phyloP scores from a whole-genome alignment of 441 rosid species.

The Gossypium gossypioides region DNA sequence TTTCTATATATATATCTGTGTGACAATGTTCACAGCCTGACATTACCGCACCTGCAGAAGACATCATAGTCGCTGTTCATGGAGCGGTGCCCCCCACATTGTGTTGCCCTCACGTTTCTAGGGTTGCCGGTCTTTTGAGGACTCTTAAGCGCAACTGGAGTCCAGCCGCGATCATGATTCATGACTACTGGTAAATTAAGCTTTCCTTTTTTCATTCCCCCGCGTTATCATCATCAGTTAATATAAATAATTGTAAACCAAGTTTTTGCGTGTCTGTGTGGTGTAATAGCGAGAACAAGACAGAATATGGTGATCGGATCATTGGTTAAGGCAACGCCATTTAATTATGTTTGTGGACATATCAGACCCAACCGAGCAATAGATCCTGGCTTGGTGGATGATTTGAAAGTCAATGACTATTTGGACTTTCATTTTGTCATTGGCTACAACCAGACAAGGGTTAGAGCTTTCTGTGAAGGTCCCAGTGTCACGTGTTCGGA shows the following conservation, averaged over 20 bases:
- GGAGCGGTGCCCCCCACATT: constrained; percentile 29
- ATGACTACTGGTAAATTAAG: constrained; percentile 37
- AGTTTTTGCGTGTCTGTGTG: neutral
- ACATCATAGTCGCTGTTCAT: constrained; percentile 38
- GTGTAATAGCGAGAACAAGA: constrained; percentile 39
- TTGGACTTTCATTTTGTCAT: constrained; percentile 45
- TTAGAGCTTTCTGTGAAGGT: constrained; percentile 19
- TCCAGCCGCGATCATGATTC: constrained; percentile 51
- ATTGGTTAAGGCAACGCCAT: constrained; percentile 34
- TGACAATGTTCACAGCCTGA: constrained; percentile 34
- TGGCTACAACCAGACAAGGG: constrained; percentile 37
- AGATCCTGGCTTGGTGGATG: constrained; percentile 57
- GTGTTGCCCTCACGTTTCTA: constrained; percentile 63
- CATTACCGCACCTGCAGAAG: constrained; percentile 54
- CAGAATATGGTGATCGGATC: constrained; percentile 40
- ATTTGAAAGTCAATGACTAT: constrained; percentile 36
- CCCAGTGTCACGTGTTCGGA: neutral
- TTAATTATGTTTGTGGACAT: constrained; percentile 52
- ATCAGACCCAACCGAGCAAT: constrained; percentile 53
- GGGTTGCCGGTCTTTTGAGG: constrained; percentile 46
- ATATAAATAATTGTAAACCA: neutral
- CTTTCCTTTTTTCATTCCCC: neutral
- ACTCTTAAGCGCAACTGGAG: constrained; percentile 46
- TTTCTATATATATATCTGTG: neutral
- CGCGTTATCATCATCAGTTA: neutral